These are phyloP conservation scores for Coemansia sp. DNA, from an alignment of 192 early-diverging fungal genomes.

Conservation along the genomic window DNA sequence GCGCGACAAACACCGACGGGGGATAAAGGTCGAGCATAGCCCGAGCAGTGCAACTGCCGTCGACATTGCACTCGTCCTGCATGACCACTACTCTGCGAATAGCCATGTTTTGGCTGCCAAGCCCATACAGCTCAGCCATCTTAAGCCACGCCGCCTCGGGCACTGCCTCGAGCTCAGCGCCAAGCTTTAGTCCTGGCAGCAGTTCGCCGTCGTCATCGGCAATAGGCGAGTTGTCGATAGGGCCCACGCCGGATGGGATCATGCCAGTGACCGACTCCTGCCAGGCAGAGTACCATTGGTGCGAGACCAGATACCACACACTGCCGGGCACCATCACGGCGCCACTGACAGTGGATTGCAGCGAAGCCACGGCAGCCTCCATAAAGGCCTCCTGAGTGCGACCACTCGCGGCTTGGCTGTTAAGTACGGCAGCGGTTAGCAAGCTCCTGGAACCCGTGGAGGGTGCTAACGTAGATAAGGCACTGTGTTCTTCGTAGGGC, in stretches of 20 bases:
- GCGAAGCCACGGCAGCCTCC: constrained; percentile 15
- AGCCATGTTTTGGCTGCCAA: not conserved
- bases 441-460: not conserved
- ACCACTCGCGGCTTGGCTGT: not conserved
- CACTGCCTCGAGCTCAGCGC: constrained; percentile 36
- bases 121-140: constrained; percentile 55
- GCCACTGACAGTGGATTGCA: constrained; percentile 20
- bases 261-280: constrained; percentile 45
- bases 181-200: constrained; percentile 28
- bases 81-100: constrained; percentile 19
- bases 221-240: constrained; percentile 54
- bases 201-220: constrained; percentile 37
- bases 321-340: constrained; percentile 37
- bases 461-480: not conserved
- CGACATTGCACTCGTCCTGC: not conserved
- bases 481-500: constrained; percentile 25
- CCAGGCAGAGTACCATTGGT: constrained; percentile 54
- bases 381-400: not conserved
- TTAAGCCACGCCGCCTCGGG: constrained; percentile 57
- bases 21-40: constrained; percentile 29
- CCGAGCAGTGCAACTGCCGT: not conserved
- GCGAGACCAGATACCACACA: constrained; percentile 57
- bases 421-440: not conserved
- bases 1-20: constrained; percentile 18
- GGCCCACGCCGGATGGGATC: constrained; percentile 30